Base-by-base conservation (phyloP, 2,329 filamentous ascomycete species). In the Parastagonospora nodorum region DNA sequence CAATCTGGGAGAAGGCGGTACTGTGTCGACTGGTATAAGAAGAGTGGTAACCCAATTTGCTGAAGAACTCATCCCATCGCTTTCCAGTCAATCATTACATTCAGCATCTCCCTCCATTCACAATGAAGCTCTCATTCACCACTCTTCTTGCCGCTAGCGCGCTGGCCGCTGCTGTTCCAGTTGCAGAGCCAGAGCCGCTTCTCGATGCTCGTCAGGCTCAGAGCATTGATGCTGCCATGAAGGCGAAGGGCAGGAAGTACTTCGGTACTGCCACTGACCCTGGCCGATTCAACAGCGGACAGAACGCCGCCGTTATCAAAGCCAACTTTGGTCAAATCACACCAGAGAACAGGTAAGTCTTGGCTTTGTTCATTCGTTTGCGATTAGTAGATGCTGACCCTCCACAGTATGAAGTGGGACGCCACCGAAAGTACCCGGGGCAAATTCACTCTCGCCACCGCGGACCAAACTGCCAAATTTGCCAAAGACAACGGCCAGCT, bases 351-450 rank as follows among this genome's bases (percentile, higher is more conserved):
- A 71, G 66, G 71, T 72, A 50, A 32, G 48, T 9, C 7, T 11
- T 28, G 6, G 8, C 2, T 12, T 27, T 10, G 8, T 10, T 7
- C 24, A 2, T 16, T 9, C 8, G 8, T 9, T 10, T 10, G 5
- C 12, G 19, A 24, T 24, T 12, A n/a, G 4, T 24, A 12, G 12
- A 27, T 27, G 19, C 19, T 54, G 16, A 55, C 12, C n/a, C 4
- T 9, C 16, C 8, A 12, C 30, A 83, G 80, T 64, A 86, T 88
- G 82, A 89, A 89, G 72, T 89, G 86, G 86, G 84, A 88, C 60
- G 73, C 80, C 35, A 78, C 78, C 27, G 76, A 88, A 68, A 62
- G 73, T 51, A 68, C 71, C 30, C 76, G 58, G 29, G 68, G 67
- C 16, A 67, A 49, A 41, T 73, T 70, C 61, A 84, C 75, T 62